phyloP scores from a whole-genome alignment of 1,284 basidiomycete genomes.

The Trametes pubescens region DNA sequence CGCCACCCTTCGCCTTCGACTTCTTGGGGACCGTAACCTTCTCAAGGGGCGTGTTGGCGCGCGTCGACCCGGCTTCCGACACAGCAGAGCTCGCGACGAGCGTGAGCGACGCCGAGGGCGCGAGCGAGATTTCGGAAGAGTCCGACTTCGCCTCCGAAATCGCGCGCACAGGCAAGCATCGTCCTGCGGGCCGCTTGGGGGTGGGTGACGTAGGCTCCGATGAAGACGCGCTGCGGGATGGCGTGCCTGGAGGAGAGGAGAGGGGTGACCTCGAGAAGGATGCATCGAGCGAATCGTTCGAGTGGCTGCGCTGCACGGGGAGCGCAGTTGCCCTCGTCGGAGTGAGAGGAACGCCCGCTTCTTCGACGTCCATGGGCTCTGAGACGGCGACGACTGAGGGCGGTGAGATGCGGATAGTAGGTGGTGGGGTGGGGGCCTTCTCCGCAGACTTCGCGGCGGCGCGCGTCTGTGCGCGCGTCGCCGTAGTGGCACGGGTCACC shows the following conservation, averaged over 20 bases:
- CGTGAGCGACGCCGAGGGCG: constrained; percentile 9
- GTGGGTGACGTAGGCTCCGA: background rate
- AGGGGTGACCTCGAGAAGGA: background rate
- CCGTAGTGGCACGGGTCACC: background rate
- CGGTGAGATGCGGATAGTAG: constrained; percentile 4
- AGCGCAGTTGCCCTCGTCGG: background rate
- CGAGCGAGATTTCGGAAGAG: constrained; percentile 2
- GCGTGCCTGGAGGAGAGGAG: background rate
- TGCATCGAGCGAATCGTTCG: background rate
- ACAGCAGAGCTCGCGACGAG: background rate
- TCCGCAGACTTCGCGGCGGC: background rate
- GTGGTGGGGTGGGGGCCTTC: background rate
- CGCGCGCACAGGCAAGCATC: background rate
- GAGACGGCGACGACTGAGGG: background rate
- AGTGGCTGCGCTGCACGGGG: background rate
- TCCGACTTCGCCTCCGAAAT: constrained; percentile 10
- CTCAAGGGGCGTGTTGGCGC: constrained; percentile 6
- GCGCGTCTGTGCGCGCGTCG: constrained; percentile 1
- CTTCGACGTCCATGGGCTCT: background rate
- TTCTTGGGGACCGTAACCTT: constrained; percentile 2
- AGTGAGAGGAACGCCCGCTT: background rate
- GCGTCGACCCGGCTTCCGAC: constrained; percentile 8
- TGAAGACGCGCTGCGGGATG: background rate
- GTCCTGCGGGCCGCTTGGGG: background rate
- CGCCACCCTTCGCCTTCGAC: background rate